Evolutionary conservation across 148 eudicot genomes (phyloP).

Genomic region (Agrostemma githago): DNA sequence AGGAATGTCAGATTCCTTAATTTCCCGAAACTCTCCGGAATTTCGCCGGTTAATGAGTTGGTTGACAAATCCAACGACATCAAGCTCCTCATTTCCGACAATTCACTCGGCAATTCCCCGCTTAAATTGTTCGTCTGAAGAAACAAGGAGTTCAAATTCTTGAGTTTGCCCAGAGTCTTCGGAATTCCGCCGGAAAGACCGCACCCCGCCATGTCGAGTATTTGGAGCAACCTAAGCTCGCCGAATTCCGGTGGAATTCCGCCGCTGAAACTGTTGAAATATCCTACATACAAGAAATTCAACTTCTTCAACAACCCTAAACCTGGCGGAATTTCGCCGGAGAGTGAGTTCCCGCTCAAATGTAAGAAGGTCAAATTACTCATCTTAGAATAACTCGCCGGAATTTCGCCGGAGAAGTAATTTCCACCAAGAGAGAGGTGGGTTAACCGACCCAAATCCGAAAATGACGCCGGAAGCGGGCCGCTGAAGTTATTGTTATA

Average conservation of each 20-base stretch:
- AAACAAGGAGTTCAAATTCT: slow-evolving; percentile 46
- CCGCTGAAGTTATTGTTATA: slow-evolving; percentile 79
- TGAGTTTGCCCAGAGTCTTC: slow-evolving; percentile 38
- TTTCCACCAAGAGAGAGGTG: slow-evolving; percentile 60
- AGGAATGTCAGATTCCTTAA: slow-evolving; percentile 40
- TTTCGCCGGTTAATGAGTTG: slow-evolving; percentile 45
- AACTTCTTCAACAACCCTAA: slow-evolving; percentile 27
- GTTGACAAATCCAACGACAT: slow-evolving; percentile 42
- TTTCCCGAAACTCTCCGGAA: slow-evolving; percentile 41
- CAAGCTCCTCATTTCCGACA: slow-evolving; percentile 34
- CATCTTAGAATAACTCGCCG: slow-evolving; percentile 40
- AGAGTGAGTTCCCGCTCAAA: slow-evolving; percentile 52
- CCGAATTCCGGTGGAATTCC: slow-evolving; percentile 77
- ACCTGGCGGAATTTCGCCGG: slow-evolving; percentile 50
- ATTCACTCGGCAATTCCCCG: slow-evolving; percentile 47
- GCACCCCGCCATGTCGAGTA: slow-evolving; percentile 45
- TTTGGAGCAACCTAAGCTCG: slow-evolving; percentile 16
- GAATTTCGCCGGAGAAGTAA: slow-evolving; percentile 68
- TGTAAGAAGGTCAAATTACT: slow-evolving; percentile 28
- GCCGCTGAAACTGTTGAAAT: slow-evolving; percentile 42
- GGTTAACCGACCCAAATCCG: slow-evolving; percentile 25
- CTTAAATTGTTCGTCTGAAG: slow-evolving; percentile 42
- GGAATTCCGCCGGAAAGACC: slow-evolving; percentile 61
- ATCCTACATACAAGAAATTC: slow-evolving; percentile 34
- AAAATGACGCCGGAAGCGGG: slow-evolving; percentile 38